These are phyloP conservation scores for Tolypocladium tropicale DNA, from an alignment of 2,329 filamentous ascomycete genomes.

Conservation along the genomic window DNA sequence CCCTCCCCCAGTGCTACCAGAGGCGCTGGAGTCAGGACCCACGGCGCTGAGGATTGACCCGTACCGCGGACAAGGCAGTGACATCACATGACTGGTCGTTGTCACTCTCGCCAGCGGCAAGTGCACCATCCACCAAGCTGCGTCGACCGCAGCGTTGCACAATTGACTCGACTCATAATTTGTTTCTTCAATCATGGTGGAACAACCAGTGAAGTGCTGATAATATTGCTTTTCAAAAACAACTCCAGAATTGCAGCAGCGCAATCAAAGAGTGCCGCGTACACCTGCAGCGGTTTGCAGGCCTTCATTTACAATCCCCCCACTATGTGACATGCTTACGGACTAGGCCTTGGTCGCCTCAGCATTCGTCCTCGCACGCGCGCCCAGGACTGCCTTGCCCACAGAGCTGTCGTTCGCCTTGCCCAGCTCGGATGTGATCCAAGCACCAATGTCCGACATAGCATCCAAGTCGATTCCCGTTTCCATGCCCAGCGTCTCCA, in stretches of 20 bases:
- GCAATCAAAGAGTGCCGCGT: not conserved
- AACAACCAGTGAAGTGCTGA: too few relatives aligned
- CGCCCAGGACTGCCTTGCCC: constrained; percentile 53
- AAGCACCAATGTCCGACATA: constrained; percentile 58
- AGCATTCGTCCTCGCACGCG: constrained; percentile 20
- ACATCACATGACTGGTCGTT: constrained; percentile 1
- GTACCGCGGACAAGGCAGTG: not conserved
- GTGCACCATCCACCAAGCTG: not conserved
- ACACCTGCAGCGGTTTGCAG: not conserved
- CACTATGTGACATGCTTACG: not conserved
- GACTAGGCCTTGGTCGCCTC: not conserved
- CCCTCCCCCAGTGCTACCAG: constrained; percentile 13
- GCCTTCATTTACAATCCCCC: not conserved
- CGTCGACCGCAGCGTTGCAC: not conserved
- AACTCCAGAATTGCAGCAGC: not conserved
- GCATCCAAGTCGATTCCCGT: constrained; percentile 63
- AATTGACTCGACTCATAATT: too few relatives aligned
- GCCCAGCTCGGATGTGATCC: constrained; percentile 58
- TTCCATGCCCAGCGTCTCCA: constrained; percentile 62
- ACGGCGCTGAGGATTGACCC: constrained; percentile 5
- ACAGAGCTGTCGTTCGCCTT: constrained; percentile 55
- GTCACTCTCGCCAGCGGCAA: not conserved
- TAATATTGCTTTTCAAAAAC: too few relatives aligned
- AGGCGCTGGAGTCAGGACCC: constrained; percentile 7
- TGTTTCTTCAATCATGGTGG: too few relatives aligned